phyloP scores from a whole-genome alignment of 768 basidiomycete species.

The Dentipellis fragilis region DNA sequence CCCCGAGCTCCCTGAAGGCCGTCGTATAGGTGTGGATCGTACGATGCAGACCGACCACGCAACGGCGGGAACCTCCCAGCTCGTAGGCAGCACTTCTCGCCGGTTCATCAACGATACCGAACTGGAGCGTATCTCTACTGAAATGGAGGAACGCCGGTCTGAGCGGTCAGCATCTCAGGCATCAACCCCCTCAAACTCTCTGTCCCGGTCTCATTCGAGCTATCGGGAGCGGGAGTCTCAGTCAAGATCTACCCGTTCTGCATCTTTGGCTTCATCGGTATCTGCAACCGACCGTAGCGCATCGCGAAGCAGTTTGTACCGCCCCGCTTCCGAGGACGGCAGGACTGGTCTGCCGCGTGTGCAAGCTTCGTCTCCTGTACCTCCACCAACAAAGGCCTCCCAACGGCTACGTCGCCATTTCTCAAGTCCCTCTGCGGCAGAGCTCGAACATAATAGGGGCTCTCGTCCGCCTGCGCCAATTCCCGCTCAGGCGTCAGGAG shows the following conservation, averaged over 20 bases:
- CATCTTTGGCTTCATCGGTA: slow-evolving; percentile 9
- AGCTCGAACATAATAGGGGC: background rate
- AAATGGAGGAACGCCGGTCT: slow-evolving; percentile 57
- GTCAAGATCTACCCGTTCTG: background rate
- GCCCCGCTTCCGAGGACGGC: background rate
- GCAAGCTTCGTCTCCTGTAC: background rate
- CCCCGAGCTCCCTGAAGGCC: slow-evolving; percentile 3
- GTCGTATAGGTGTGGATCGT: slow-evolving; percentile 23
- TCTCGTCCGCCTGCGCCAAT: slow-evolving; percentile 7
- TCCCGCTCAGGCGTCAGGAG: slow-evolving; percentile 1
- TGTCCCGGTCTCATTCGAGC: slow-evolving; percentile 8
- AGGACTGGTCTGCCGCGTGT: background rate
- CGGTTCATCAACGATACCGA: slow-evolving; percentile 49
- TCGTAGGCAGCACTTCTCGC: slow-evolving; percentile 18
- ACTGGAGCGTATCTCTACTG: slow-evolving; percentile 49
- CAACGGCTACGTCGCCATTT: background rate
- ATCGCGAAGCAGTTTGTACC: background rate
- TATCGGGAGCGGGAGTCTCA: slow-evolving; percentile 4
- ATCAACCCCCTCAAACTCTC: slow-evolving; percentile 7
- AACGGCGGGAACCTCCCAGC: slow-evolving; percentile 34
- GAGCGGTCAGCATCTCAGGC: slow-evolving; percentile 25
- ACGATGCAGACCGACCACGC: slow-evolving; percentile 47
- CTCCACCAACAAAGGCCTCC: background rate
- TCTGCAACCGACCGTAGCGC: slow-evolving; percentile 1
- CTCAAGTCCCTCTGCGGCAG: background rate